Percentiles rank a stretch among this genome's conserved stretches.
phyloP scores from a whole-genome alignment of 2,329 filamentous ascomycete species.

The Alternaria consortialis region DNA sequence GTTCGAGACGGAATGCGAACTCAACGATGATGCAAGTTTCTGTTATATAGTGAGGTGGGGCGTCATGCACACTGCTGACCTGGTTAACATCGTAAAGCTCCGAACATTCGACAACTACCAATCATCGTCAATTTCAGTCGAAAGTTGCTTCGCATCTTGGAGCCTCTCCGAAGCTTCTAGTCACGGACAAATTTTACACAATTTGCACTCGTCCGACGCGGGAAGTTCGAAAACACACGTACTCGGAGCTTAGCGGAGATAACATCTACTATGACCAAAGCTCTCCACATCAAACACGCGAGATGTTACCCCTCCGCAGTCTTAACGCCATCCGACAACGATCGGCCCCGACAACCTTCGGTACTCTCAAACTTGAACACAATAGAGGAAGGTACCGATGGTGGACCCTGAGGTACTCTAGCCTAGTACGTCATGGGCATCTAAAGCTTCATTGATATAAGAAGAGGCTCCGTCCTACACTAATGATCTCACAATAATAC shows the following conservation, averaged over 20 bases:
- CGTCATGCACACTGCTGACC: neutral
- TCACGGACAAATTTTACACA: neutral
- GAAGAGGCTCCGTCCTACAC: slow-evolving; percentile 5
- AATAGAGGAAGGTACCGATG: neutral
- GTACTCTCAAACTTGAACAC: neutral
- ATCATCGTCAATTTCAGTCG: neutral
- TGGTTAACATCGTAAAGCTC: neutral
- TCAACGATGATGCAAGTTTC: neutral
- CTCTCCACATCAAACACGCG: slow-evolving; percentile 5
- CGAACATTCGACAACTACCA: neutral
- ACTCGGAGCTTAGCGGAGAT: slow-evolving; percentile 15
- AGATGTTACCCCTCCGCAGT: slow-evolving; percentile 10
- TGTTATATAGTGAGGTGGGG: neutral
- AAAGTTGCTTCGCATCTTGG: neutral
- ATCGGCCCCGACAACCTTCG: slow-evolving; percentile 3
- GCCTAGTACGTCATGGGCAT: slow-evolving; percentile 14
- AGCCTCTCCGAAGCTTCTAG: neutral
- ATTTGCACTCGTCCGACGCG: neutral
- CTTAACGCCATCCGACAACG: slow-evolving; percentile 16
- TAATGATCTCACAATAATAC: neutral
- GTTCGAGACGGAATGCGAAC: neutral
- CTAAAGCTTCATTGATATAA: slow-evolving; percentile 4
- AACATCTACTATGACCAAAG: neutral
- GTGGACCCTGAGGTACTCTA: slow-evolving; percentile 1
- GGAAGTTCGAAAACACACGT: neutral